Evolutionary conservation across 768 basidiomycete genomes (phyloP).

Genomic region (Lentinus brumalis): DNA sequence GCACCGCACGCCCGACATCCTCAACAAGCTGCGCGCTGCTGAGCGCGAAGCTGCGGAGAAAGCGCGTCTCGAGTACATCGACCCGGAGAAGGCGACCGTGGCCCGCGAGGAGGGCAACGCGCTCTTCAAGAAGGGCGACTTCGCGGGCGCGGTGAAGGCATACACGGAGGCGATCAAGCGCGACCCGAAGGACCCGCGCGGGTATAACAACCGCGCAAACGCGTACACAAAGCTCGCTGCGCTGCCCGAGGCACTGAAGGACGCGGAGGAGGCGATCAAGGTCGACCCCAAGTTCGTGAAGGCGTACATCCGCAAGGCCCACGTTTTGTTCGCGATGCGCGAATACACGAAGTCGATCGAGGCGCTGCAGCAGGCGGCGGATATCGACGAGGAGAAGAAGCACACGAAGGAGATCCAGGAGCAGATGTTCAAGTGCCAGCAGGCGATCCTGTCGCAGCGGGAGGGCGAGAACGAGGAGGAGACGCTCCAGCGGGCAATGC

Average conservation of each 20-base stretch:
- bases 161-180: slow-evolving; percentile 98
- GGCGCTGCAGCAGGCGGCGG: slow-evolving; percentile 74
- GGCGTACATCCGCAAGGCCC: slow-evolving; percentile 92
- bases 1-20: slow-evolving; percentile 91
- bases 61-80: slow-evolving; percentile 82
- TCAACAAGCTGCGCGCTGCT: slow-evolving; percentile 84
- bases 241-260: slow-evolving; percentile 94
- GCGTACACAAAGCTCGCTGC: slow-evolving; percentile 96
- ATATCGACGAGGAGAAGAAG: slow-evolving; percentile 79
- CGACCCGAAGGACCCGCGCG: slow-evolving; percentile 84
- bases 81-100: slow-evolving; percentile 76
- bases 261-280: slow-evolving; percentile 91
- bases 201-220: slow-evolving; percentile 98
- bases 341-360: slow-evolving; percentile 88
- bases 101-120: slow-evolving; percentile 93
- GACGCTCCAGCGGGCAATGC: slow-evolving; percentile 91
- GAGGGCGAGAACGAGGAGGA: slow-evolving; percentile 89
- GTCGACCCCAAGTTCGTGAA: slow-evolving; percentile 91
- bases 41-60: slow-evolving; percentile 79
- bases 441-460: slow-evolving; percentile 77
- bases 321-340: slow-evolving; percentile 86
- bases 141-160: slow-evolving; percentile 85
- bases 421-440: slow-evolving; percentile 78
- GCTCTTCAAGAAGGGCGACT: slow-evolving; percentile 91
- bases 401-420: slow-evolving; percentile 82